phyloP scores from a whole-genome alignment of 148 eudicot genomes.

The Vaccinium myrtillus region DNA sequence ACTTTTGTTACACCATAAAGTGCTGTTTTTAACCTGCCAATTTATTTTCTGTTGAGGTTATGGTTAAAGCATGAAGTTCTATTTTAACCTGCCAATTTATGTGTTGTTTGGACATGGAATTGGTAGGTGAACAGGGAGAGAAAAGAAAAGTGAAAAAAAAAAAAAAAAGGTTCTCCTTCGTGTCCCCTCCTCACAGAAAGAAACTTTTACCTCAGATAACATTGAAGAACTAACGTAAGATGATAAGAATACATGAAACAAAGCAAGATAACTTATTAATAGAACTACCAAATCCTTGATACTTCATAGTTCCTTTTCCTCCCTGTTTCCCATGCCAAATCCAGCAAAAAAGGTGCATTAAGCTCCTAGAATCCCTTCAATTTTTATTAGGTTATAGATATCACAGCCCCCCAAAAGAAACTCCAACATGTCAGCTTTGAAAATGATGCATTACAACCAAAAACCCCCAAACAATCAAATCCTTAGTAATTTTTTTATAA shows the following conservation, averaged over 20 bases:
- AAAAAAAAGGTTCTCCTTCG: not conserved
- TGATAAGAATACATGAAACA: not conserved
- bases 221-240: too few relatives aligned
- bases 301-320: not conserved
- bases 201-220: too few relatives aligned
- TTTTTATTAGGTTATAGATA: not conserved
- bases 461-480: not conserved
- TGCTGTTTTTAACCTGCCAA: too few relatives aligned
- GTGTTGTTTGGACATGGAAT: not conserved
- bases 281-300: not conserved
- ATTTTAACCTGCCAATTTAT: not conserved
- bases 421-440: not conserved
- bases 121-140: not conserved
- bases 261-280: not conserved
- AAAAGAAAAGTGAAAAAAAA: not conserved
- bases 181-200: not conserved
- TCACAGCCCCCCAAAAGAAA: not conserved
- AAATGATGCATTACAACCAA: not conserved
- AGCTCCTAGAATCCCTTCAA: not conserved
- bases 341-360: not conserved
- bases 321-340: not conserved
- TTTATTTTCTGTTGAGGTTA: not conserved
- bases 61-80: not conserved
- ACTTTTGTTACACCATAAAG: too few relatives aligned
- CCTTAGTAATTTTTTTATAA: not conserved